These are phyloP conservation scores for Paracoccidioides lutzii DNA, from an alignment of 2,329 filamentous ascomycete species.

Conservation along the genomic window DNA sequence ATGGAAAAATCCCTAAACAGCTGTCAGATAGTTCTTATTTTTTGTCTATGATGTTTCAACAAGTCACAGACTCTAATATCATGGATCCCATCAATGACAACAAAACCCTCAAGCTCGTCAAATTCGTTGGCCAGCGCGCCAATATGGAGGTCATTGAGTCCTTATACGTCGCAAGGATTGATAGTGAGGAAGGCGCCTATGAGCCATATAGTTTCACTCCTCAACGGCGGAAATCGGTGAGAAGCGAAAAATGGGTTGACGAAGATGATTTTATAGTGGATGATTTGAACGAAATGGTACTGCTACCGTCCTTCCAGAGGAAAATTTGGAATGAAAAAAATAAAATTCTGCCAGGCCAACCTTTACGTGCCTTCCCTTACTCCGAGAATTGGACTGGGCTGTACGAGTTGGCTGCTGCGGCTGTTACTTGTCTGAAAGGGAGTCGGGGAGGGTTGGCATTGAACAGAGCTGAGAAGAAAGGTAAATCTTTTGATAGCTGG, in stretches of 20 bases:
- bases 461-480: neutral
- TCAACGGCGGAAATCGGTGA: neutral
- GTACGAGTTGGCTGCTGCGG: neutral
- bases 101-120: conserved; percentile 19
- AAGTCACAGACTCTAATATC: conserved; percentile 17
- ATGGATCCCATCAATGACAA: conserved; percentile 10
- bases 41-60: conserved; percentile 23
- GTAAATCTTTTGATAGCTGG: neutral
- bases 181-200: neutral
- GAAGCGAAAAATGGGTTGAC: conserved; percentile 4
- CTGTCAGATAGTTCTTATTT: conserved; percentile 11
- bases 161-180: conserved; percentile 16
- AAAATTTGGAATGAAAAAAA: neutral
- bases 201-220: neutral
- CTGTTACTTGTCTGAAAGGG: neutral
- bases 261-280: conserved; percentile 27
- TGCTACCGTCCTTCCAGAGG: neutral
- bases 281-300: conserved; percentile 18
- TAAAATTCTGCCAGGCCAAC: neutral
- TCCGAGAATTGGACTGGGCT: neutral
- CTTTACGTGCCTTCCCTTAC: neutral
- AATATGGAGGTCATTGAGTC: conserved; percentile 24
- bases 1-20: conserved; percentile 5
- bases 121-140: conserved; percentile 25
- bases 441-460: neutral